Percentiles rank a stretch among this genome's conserved stretches.
phyloP scores from a whole-genome alignment of 1,284 basidiomycete genomes.

The Puccinia horiana region DNA sequence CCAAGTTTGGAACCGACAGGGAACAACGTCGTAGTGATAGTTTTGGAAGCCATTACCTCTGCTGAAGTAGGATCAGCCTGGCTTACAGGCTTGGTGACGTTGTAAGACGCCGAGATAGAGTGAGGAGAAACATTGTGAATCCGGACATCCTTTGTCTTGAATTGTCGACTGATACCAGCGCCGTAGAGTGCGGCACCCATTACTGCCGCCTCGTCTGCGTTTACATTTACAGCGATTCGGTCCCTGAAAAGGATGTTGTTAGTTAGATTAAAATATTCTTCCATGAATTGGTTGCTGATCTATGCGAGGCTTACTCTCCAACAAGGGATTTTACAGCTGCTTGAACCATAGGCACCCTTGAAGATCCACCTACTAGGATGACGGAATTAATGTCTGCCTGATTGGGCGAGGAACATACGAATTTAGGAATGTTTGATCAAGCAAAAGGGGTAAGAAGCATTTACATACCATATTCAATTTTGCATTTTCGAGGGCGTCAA shows the following conservation, averaged over 20 bases:
- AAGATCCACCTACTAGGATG: constrained; percentile 84
- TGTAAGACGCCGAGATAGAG: constrained; percentile 75
- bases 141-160: constrained; percentile 93
- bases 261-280: neutral
- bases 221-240: constrained; percentile 88
- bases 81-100: constrained; percentile 53
- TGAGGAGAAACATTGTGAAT: constrained; percentile 72
- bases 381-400: constrained; percentile 79
- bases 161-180: constrained; percentile 81
- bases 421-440: neutral
- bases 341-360: constrained; percentile 89
- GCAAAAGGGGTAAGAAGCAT: constrained; percentile 22
- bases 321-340: constrained; percentile 73
- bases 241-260: constrained; percentile 61
- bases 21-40: constrained; percentile 74
- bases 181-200: constrained; percentile 88
- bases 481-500: constrained; percentile 72
- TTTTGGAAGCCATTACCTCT: constrained; percentile 61
- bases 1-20: constrained; percentile 72
- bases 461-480: constrained; percentile 67
- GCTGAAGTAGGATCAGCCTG: constrained; percentile 50
- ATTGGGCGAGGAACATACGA: neutral
- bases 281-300: neutral
- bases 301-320: constrained; percentile 66
- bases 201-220: constrained; percentile 94